Evolutionary conservation across 257 asterid species (phyloP), one percentile per base, ranked within the genome.

Genomic region (Verbascum thapsus): DNA sequence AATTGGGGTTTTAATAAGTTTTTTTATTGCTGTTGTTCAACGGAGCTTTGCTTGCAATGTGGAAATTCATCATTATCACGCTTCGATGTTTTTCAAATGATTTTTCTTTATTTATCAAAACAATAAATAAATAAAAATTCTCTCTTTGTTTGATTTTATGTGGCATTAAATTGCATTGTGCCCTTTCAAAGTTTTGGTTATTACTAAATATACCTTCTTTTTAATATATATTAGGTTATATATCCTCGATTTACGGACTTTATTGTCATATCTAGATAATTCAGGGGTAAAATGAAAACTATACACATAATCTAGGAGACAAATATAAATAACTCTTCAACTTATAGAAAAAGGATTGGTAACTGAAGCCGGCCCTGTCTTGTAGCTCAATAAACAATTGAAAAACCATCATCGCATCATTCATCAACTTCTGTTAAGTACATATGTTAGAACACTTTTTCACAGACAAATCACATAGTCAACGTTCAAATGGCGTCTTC

Each of bases 401-500:
- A n/a, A n/a, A n/a, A n/a, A n/a, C n/a, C 17, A 49, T 16, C 47
- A 7, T 7, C 39, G 7, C 19, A 34, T 18, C 10, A 17, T 19
- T 61, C 43, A 42, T 15, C 53, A 12, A 18, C 34, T 19, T 50
- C 9, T 37, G 12, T 13, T n/a, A 7, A 22, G 7, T 53, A 9
- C 15, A 41, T 37, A 58, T 15, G 35, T 39, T 13, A 18, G 37
- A n/a, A 34, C 41, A 37, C 42, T 58, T 13, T 43, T 11, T 60
- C 53, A 54, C 71, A 30, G 38, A 51, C 43, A 37, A 5, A 10
- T 3, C 61, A 39, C 57, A 9, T 38, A 40, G 61, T 38, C 58
- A 61, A 47, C 56, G 51, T 44, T 64, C 37, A 18, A 13, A 83
- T 83, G 95, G 81, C 88, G 43, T 74, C 72, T 62, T 32, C 64